Conservation (phyloP, 2,329 filamentous ascomycete species). For the Alternaria longipes region DNA sequence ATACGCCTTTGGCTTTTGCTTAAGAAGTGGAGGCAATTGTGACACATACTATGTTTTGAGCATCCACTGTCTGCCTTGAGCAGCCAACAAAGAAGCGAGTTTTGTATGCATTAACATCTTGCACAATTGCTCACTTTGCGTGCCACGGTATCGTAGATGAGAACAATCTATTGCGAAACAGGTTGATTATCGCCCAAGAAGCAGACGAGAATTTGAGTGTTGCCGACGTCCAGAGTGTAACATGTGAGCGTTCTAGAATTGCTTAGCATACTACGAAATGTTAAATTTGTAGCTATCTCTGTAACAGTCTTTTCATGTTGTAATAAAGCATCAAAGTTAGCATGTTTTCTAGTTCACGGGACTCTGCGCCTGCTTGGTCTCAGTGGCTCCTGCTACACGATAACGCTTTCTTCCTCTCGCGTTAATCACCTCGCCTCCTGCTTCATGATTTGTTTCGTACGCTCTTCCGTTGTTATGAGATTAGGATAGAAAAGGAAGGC, state of each 20-base stretch:
- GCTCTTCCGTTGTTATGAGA: constrained; percentile 19
- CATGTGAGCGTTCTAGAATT: constrained; percentile 12
- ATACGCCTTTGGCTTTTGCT: constrained; percentile 10
- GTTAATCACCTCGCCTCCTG: constrained; percentile 17
- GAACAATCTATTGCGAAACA: constrained; percentile 12
- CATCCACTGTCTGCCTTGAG: constrained; percentile 11
- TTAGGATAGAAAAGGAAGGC: constrained; percentile 19
- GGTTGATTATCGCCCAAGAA: constrained; percentile 10
- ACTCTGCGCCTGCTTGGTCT: constrained; percentile 13
- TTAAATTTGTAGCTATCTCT: constrained; percentile 10
- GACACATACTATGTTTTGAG: constrained; percentile 9
- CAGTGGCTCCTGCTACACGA: constrained; percentile 11
- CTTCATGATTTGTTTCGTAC: constrained; percentile 19
- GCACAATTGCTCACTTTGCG: constrained; percentile 10
- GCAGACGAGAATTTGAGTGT: constrained; percentile 11
- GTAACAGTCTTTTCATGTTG: constrained; percentile 14
- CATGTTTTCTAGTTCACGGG: constrained; percentile 11
- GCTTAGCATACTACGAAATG: constrained; percentile 10
- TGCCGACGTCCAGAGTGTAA: constrained; percentile 11
- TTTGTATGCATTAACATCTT: constrained; percentile 10
- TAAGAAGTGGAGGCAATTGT: constrained; percentile 12
- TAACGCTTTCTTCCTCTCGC: constrained; percentile 13
- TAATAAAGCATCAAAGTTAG: constrained; percentile 12
- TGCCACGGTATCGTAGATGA: constrained; percentile 9
- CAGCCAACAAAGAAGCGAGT: constrained; percentile 11